A percentile compares a stretch with the other conserved stretches of the same genome.
phyloP scores from a whole-genome alignment of 257 asterid species.

The Solanum verrucosum region DNA sequence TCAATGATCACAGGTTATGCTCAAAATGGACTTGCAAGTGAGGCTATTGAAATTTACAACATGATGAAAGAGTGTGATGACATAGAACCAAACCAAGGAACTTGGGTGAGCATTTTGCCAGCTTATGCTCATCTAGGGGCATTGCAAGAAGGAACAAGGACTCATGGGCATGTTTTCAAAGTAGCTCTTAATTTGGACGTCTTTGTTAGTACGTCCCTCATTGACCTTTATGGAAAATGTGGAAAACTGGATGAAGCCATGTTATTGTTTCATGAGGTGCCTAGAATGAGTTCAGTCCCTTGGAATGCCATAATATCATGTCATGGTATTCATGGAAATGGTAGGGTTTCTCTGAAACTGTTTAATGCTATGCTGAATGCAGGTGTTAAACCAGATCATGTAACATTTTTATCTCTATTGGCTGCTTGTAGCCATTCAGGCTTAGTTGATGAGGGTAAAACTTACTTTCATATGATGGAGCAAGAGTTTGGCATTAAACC shows the following conservation, averaged over 20 bases:
- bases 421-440: constrained; percentile 80
- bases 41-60: constrained; percentile 41
- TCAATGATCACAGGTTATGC: constrained; percentile 71
- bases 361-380: constrained; percentile 47
- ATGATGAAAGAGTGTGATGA: constrained; percentile 31
- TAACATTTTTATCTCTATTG: constrained; percentile 60
- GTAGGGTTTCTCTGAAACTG: constrained; percentile 43
- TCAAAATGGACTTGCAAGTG: constrained; percentile 76
- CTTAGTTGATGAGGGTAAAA: constrained; percentile 51
- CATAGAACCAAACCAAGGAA: constrained; percentile 45
- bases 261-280: constrained; percentile 42
- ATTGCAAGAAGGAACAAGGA: constrained; percentile 53
- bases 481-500: constrained; percentile 44
- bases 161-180: constrained; percentile 52
- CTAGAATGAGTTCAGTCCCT: constrained; percentile 34
- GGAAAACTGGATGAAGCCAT: constrained; percentile 56
- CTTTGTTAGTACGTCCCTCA: constrained; percentile 61
- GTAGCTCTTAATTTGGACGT: constrained; percentile 38
- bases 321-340: constrained; percentile 74
- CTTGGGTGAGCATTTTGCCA: constrained; percentile 65
- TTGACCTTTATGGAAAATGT: constrained; percentile 77
- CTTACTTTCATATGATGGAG: constrained; percentile 54
- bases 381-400: constrained; percentile 58
- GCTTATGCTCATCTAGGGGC: constrained; percentile 84
- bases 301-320: constrained; percentile 73